Evolutionary conservation across 2,329 filamentous ascomycete species (phyloP), one percentile per base, ranked within the genome.

Genomic region (Dactylellina cionopaga): DNA sequence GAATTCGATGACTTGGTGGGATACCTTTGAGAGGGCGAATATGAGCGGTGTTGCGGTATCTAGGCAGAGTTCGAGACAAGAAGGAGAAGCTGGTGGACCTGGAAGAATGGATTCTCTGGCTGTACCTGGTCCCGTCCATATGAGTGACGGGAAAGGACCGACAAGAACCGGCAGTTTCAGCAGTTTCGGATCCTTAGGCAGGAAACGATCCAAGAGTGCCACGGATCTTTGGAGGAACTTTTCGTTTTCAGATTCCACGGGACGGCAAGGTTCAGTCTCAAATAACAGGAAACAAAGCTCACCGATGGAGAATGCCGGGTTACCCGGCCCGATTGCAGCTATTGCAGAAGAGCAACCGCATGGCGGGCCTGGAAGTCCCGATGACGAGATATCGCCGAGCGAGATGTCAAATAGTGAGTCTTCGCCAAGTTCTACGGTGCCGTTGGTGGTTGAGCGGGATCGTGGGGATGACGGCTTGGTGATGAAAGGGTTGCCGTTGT

Each of bases 1-100:
- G 62, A 52, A 59, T 7, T 74, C 69, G 39, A 74, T 74, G 69
- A 68, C 55, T 10, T 74, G 69, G 69, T 74, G 69, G 69, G 69
- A 74, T 49, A 72, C 68, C 22, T 72, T 72, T 39, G 68, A 72
- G 24, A 31, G 66, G 19, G 33, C 66, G 24, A 60, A 65, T 37
- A 47, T 52, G 35, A 64, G 59, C 11, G 52, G 44, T 2, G 29
- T 24, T 13, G 68, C 31, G 1, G 52, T 72, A n/a, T 59, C 59
- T 4, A 47, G 68, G 31, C 59, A 72, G 37, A 39, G 24, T 13
- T 71, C 58, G 13, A 49, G 58, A 17, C 41, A 52, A 9, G 68
- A 60, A 22, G 68, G 52, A 2, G 52, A 54, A 4, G 15, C 24
- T 4, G 39, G 31, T 24, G 39, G 37, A 4, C 9, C 3, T 3